Base-by-base conservation (phyloP, 352 stramenopile species). In the Phytophthora litchii region DNA sequence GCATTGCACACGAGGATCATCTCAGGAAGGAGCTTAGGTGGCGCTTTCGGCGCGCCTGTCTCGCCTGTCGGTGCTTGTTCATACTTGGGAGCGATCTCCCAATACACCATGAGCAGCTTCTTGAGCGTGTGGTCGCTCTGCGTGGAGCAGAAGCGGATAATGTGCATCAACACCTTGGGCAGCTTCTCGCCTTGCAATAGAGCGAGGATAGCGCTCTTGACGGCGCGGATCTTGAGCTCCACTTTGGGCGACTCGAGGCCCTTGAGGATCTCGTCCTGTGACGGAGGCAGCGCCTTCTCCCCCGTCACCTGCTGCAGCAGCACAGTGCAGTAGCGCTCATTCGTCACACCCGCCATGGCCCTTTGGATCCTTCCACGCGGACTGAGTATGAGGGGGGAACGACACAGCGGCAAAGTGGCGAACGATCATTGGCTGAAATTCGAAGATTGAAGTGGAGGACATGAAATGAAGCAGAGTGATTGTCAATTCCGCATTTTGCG, bases 1-100 rank as follows among this genome's bases (percentile, higher is more conserved):
- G 97, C 97, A 65, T 99, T 99, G 74, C 97, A 99, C 9, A 99
- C 89, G 17, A 99, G 78, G 75, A 99, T 99, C 97, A 99, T 99
- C 82, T 99, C 97, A 1, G 96, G 96, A 29, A 99, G 78, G 16
- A 99, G 84, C 76, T 99, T 99, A 20, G 92, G 88, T 20, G 78
- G 59, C 17, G 79, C 60, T 41, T 61, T 74, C 50, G 36, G 48
- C 44, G 38, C 64, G 31, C 67, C 59, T 47, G 82, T 42, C 25
- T 61, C 64, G 3, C 60, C 46, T 13, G 43, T 70, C 46, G 64
- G 71, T 74, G 51, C 17, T 11, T 94, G 89, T 72, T 98, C 95
- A 70, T 98, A 99, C 75, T 99, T 99, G 23, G 96, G 94, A 3
- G 98, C 96, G 50, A 99, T 97, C 73, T 99, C 97, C 96, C 96